These are phyloP conservation scores for Pythium chondricola DNA, from an alignment of 352 stramenopile genomes.

Conservation along the genomic window DNA sequence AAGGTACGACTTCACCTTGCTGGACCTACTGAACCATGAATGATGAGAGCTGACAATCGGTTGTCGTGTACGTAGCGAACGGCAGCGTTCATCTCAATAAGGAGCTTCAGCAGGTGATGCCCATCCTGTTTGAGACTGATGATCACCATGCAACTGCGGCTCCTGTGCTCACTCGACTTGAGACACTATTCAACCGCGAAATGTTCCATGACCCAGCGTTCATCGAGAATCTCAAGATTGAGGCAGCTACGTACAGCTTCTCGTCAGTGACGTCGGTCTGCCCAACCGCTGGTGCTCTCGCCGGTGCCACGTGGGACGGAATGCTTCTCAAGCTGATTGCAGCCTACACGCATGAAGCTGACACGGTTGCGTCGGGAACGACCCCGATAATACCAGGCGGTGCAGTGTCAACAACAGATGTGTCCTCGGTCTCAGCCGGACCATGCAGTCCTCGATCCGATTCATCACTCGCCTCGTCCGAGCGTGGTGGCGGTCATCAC, in stretches of 20 bases:
- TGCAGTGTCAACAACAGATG: conserved; percentile 3
- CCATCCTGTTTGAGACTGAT: no score
- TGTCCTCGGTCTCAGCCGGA: no score
- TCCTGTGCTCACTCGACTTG: conserved; percentile 27
- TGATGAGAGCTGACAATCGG: no score
- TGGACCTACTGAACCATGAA: no score
- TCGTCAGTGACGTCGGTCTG: conserved; percentile 42
- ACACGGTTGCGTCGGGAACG: not conserved
- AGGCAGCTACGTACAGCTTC: conserved; percentile 39
- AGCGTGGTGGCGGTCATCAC: not conserved
- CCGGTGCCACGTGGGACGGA: conserved; percentile 44
- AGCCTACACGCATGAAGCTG: conserved; percentile 21
- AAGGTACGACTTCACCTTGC: no score
- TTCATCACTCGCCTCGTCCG: not conserved
- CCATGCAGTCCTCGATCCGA: no score
- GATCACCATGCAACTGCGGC: conserved; percentile 8
- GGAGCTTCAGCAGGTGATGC: no score
- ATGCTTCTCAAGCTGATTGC: conserved; percentile 54
- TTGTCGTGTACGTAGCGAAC: no score
- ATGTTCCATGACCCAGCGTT: conserved; percentile 40
- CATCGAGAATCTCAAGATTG: conserved; percentile 43
- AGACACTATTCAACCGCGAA: conserved; percentile 27
- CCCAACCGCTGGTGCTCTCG: conserved; percentile 12
- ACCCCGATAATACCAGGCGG: conserved; percentile 9
- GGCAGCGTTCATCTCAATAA: no score